Evolutionary conservation across 1,284 basidiomycete species (phyloP), one percentile per base, ranked within the genome.

Genomic region (Vanrija pseudolonga): DNA sequence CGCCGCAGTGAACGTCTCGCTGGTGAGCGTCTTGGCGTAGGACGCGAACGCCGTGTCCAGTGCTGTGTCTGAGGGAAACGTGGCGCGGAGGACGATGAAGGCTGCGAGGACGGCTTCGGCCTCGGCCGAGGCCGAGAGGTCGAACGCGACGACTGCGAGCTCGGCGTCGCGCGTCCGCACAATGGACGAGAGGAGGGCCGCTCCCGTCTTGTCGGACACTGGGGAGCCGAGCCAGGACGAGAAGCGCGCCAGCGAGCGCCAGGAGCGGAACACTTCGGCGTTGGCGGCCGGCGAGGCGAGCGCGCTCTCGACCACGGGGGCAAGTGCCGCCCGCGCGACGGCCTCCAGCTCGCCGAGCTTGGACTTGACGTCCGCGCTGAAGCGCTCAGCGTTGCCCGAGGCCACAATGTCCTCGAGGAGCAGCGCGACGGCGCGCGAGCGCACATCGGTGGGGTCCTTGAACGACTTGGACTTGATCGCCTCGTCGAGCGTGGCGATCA

Each of bases 71-170:
- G 37, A 22, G 19, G 28, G 42, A 14, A 41, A 42, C 2, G 38
- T 38, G 4, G 47, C 37, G 47, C 47, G 19, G 8, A 60, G 47
- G 22, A 53, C 46, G 53, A 56, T 47, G 52, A 51, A 61, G 0
- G 53, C 47, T 3, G 59, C 55, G 3, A 61, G 47, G 0, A 45
- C 51, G 19, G 40, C n/a, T 22, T 26, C 14, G 2, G 26, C 23
- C 9, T 19, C 42, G n/a, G 20, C 20, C 28, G 8, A 20, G 39
- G 22, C 47, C 17, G 45, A 38, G 39, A 55, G 45, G 38, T 55
- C 47, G 4, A 61, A 50, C n/a, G 48, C 53, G 4, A 36, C 40
- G 11, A 47, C 50, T 0, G 46, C 51, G 17, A 49, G 37, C 19
- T 45, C 26, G 4, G 36, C 36, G 23, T 28, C 39, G 20, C 20